A percentile compares a stretch with the other conserved stretches of the same genome.
Conservation (phyloP, 306 rosid species). For the Quillaja saponaria region DNA sequence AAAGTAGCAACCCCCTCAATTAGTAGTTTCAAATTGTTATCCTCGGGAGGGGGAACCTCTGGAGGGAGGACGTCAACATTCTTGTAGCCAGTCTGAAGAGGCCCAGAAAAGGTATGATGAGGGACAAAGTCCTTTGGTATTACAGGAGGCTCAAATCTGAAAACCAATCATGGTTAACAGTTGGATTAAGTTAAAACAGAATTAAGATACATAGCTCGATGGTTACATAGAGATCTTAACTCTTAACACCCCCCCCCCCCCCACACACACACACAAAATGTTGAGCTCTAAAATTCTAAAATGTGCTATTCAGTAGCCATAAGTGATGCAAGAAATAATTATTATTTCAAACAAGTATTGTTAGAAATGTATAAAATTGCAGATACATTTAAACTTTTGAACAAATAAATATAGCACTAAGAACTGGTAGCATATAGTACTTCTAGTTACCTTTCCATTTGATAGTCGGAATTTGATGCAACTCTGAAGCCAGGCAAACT, state of each 20-base stretch:
- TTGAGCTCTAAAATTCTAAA: too few species aligned
- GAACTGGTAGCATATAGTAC: conserved; percentile 9
- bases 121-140: conserved; percentile 83
- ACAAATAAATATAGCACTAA: conserved; percentile 11
- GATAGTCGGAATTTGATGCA: conserved; percentile 76
- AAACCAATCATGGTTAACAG: conserved; percentile 30
- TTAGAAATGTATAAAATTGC: conserved; percentile 23
- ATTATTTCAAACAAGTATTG: conserved; percentile 15
- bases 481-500: conserved; percentile 75
- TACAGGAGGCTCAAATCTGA: conserved; percentile 82
- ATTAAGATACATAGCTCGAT: too few species aligned
- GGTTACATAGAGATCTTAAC: too few species aligned
- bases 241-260: too few species aligned
- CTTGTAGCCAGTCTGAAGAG: conserved; percentile 62
- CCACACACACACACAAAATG: too few species aligned
- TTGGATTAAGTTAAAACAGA: conserved; percentile 17
- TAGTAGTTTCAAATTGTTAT: conserved; percentile 71
- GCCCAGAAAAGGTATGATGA: conserved; percentile 69
- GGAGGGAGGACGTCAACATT: conserved; percentile 65
- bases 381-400: background rate
- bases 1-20: conserved; percentile 92
- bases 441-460: conserved; percentile 64
- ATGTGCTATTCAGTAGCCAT: too few species aligned
- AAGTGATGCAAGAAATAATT: conserved; percentile 3
- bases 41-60: conserved; percentile 77